These are phyloP conservation scores for Triglochin maritima DNA, from an alignment of 106 monocot genomes.

Conservation along the genomic window DNA sequence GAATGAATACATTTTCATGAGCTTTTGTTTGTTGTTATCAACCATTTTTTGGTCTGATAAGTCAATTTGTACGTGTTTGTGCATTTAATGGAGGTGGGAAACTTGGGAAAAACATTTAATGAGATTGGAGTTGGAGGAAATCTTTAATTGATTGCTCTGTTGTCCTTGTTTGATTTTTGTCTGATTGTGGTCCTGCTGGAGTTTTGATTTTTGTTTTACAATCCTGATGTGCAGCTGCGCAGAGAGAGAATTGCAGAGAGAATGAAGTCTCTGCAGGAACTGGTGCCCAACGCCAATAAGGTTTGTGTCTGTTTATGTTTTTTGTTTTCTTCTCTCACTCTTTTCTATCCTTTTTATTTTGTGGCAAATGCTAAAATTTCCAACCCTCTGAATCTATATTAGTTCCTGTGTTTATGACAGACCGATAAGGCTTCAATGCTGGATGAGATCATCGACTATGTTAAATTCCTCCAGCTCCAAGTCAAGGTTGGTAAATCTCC, in stretches of 20 bases:
- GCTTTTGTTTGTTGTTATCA: too few species aligned
- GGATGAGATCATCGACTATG: too few species aligned
- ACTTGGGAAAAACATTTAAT: too few species aligned
- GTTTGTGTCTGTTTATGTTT: slow-evolving; percentile 7
- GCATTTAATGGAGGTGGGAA: too few species aligned
- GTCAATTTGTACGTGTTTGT: too few species aligned
- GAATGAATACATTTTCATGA: too few species aligned
- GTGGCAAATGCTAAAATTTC: neutral
- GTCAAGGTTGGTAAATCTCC: slow-evolving; percentile 44
- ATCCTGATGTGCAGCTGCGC: slow-evolving; percentile 31
- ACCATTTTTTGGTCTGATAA: too few species aligned
- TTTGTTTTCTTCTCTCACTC: neutral
- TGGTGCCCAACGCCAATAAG: slow-evolving; percentile 77
- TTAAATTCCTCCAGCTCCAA: slow-evolving; percentile 65
- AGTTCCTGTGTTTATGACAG: slow-evolving; percentile 18
- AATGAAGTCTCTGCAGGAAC: slow-evolving; percentile 70
- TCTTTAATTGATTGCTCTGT: neutral
- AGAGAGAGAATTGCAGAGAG: slow-evolving; percentile 75
- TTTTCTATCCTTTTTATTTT: neutral
- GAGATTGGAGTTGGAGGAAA: neutral
- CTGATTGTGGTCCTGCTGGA: neutral
- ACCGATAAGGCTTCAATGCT: slow-evolving; percentile 36
- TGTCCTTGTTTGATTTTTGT: neutral
- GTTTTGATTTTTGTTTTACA: neutral
- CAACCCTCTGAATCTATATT: neutral